These are phyloP conservation scores for Cyamopsis tetragonoloba DNA, from an alignment of 306 rosid species.

Conservation along the genomic window DNA sequence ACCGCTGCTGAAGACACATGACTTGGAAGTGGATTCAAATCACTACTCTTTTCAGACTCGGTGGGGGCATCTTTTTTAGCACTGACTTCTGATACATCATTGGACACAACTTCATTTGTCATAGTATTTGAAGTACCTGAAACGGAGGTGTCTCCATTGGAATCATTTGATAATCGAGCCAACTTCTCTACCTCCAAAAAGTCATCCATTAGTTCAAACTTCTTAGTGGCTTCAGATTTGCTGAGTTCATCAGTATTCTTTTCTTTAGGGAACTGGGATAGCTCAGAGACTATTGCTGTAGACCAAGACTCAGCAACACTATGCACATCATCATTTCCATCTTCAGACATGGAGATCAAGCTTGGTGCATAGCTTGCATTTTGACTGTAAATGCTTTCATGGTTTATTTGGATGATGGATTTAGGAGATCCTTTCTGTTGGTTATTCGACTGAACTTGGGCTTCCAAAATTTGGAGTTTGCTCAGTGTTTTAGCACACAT, in stretches of 20 bases:
- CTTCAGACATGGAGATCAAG: conserved; percentile 83
- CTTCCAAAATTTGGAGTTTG: conserved; percentile 79
- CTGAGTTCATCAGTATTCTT: conserved; percentile 49
- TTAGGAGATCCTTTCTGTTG: conserved; percentile 76
- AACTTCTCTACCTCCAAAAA: conserved; percentile 97
- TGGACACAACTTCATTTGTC: conserved; percentile 40
- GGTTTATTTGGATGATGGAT: conserved; percentile 54
- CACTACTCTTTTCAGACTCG: conserved; percentile 34
- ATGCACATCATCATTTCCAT: conserved; percentile 75
- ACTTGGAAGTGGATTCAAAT: conserved; percentile 38
- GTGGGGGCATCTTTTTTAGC: conserved; percentile 35
- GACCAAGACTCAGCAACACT: conserved; percentile 84
- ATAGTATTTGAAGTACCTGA: conserved; percentile 37
- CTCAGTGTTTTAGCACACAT: conserved; percentile 81
- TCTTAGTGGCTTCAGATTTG: conserved; percentile 59
- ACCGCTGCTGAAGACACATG: conserved; percentile 31
- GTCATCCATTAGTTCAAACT: conserved; percentile 95
- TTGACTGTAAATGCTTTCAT: conserved; percentile 63
- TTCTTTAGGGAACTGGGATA: conserved; percentile 58
- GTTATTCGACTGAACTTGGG: conserved; percentile 55
- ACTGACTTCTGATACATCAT: conserved; percentile 38
- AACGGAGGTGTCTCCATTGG: conserved; percentile 42
- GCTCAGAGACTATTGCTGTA: conserved; percentile 51
- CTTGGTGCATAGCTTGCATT: conserved; percentile 80
- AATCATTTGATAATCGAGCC: conserved; percentile 68